These are phyloP conservation scores for Quercus tomentella DNA, from an alignment of 331 rosid species.

Conservation along the genomic window DNA sequence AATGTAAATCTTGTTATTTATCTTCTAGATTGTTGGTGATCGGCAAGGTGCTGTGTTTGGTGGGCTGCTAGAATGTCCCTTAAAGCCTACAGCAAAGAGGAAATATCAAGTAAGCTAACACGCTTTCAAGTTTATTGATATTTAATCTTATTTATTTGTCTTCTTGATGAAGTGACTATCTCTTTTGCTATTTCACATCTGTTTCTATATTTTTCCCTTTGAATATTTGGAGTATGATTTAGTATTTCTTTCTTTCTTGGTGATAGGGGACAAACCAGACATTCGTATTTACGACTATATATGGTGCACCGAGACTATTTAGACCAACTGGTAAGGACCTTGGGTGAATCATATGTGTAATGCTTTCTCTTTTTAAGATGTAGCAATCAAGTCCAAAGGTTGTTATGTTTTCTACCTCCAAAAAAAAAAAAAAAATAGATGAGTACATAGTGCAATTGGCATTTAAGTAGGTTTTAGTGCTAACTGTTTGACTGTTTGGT, in stretches of 20 bases:
- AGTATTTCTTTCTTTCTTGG: slow-evolving; percentile 10
- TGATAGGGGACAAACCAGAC: slow-evolving; percentile 81
- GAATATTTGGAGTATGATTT: slow-evolving; percentile 27
- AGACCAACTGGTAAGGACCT: slow-evolving; percentile 82
- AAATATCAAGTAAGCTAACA: slow-evolving; percentile 74
- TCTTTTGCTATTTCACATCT: slow-evolving; percentile 1
- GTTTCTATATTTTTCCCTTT: neutral
- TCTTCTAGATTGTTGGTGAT: slow-evolving; percentile 70
- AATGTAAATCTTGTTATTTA: neutral
- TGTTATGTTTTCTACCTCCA: neutral
- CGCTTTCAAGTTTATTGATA: neutral
- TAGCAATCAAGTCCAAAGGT: neutral
- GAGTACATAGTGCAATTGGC: neutral
- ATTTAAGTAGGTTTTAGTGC: neutral
- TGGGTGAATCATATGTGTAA: neutral
- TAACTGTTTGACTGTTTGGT: neutral
- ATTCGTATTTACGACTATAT: slow-evolving; percentile 86
- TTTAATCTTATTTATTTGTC: neutral
- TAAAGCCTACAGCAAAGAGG: slow-evolving; percentile 79
- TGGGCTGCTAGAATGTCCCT: slow-evolving; percentile 80
- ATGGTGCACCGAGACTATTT: slow-evolving; percentile 90
- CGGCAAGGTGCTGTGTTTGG: slow-evolving; percentile 91
- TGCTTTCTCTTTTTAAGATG: slow-evolving; percentile 5
- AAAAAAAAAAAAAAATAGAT: no score
- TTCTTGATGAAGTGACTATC: neutral